Percentiles rank a stretch among this genome's conserved stretches.
Evolutionary conservation across 805 yeast species (phyloP).

Genomic region (Saccharomycopsis sp.): DNA sequence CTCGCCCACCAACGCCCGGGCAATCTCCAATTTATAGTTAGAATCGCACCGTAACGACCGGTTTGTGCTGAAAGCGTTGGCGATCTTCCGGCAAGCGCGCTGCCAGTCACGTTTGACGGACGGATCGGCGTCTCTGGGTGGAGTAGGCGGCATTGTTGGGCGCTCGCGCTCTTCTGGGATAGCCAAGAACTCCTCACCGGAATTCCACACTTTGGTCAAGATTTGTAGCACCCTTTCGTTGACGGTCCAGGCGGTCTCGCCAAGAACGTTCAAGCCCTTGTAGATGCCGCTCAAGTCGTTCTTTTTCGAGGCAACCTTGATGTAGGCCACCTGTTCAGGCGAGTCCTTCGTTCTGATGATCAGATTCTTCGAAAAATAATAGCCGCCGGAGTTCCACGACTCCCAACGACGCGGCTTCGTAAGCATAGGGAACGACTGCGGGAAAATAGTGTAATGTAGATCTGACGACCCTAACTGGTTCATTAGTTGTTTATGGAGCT

Average conservation of each 20-base stretch:
- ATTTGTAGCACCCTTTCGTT: constrained; percentile 64
- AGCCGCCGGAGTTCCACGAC: constrained; percentile 78
- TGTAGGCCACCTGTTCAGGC: constrained; percentile 84
- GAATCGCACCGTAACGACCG: constrained; percentile 91
- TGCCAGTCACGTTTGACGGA: constrained; percentile 62
- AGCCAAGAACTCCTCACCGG: constrained; percentile 67
- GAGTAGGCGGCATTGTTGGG: constrained; percentile 47
- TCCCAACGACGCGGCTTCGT: constrained; percentile 89
- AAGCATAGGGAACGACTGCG: constrained; percentile 90
- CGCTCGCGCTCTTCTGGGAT: constrained; percentile 54
- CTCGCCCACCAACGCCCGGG: constrained; percentile 84
- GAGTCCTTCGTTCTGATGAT: constrained; percentile 76
- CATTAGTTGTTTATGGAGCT: constrained; percentile 63
- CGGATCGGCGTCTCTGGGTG: constrained; percentile 67
- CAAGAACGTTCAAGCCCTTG: constrained; percentile 79
- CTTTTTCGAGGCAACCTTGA: constrained; percentile 74
- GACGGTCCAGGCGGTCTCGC: constrained; percentile 88
- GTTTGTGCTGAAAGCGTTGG: constrained; percentile 55
- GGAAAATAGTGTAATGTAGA: constrained; percentile 60
- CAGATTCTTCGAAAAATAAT: constrained; percentile 52
- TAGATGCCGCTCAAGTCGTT: constrained; percentile 61
- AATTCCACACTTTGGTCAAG: constrained; percentile 79
- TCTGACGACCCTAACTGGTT: constrained; percentile 61
- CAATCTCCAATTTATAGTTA: constrained; percentile 90
- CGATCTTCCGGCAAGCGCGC: constrained; percentile 46